Base-by-base conservation (phyloP, 306 rosid genomes). In the Prunus mira region DNA sequence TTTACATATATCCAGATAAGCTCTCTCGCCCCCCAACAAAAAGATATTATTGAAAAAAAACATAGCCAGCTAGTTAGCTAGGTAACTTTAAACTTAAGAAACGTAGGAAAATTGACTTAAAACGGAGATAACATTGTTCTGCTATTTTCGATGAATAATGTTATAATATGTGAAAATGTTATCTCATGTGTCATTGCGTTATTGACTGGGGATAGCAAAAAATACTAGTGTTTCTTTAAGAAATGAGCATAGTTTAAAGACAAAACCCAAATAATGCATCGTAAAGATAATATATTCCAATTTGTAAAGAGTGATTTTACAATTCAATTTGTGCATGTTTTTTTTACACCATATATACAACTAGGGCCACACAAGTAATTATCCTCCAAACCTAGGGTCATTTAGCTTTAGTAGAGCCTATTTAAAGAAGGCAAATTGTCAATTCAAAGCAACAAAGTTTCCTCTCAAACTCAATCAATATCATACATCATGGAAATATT, bases 91-190 rank as follows among this genome's bases (percentile, higher is more conserved):
- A 50, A 50, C 54, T 50, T 32, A 4, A 32, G 38, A 1, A 32
- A 32, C 0, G 7, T 7, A 32, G 38, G 0, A 32, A 32, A 5
- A 32, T 0, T 32, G 0, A 1, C 1, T 5, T 32, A 32, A 32
- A 32, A 32, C 1, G 38, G 1, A 32, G 0, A 32, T 32, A 4
- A 0, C 0, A 32, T 1, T 32, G 0, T 32, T 32, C 5, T 32
- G 6, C 0, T 32, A 32, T 0, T 0, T 32, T 0, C 1, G 6
- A 32, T 0, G 34, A 32, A 32, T 32, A 32, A 5, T 32, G 0
- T 1, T 32, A 32, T 32, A 5, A 32, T 5, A 32, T 5, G 6
- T 32, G 38, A 0, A 32, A 5, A 32, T 32, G 0, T 32, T 32
- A 32, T 32, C 1, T 32, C 0, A 4, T 5, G 1, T 32, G 38